These are phyloP conservation scores for Yarrowia alimentaria DNA, from an alignment of 805 yeast species.

Conservation along the genomic window DNA sequence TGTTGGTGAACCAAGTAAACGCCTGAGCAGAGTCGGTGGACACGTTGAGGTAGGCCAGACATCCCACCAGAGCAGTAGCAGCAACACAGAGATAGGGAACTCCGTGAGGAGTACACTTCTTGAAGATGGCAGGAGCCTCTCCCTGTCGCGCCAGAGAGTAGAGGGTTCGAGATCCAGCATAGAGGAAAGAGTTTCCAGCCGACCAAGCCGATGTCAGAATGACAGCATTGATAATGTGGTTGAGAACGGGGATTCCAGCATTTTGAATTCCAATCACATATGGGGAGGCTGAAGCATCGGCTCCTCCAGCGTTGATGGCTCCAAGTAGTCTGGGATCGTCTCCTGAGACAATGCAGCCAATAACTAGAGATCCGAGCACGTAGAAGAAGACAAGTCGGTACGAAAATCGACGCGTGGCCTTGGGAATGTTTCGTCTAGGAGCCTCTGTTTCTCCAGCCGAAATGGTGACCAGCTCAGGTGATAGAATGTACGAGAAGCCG, in stretches of 20 bases:
- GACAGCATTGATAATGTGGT: conserved; percentile 53
- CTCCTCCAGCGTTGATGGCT: conserved; percentile 48
- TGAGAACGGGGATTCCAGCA: conserved; percentile 53
- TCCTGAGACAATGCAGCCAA: conserved; percentile 69
- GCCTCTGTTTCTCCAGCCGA: conserved; percentile 85
- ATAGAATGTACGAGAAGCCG: conserved; percentile 75
- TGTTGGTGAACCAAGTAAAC: conserved; percentile 64
- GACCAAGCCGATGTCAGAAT: conserved; percentile 57
- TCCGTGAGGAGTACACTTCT: conserved; percentile 60
- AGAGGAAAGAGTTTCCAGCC: conserved; percentile 58
- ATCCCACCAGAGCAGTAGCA: conserved; percentile 59
- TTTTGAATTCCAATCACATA: conserved; percentile 57
- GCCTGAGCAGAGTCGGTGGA: conserved; percentile 54
- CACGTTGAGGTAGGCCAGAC: conserved; percentile 64
- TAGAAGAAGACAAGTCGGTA: conserved; percentile 69
- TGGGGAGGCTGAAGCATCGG: conserved; percentile 63
- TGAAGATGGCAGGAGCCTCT: conserved; percentile 64
- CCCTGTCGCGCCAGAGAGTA: conserved; percentile 56
- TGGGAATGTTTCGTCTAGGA: conserved; percentile 73
- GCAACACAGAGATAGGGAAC: conserved; percentile 73
- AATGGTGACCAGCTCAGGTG: conserved; percentile 76
- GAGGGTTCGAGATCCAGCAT: conserved; percentile 59
- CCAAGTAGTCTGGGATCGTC: conserved; percentile 55
- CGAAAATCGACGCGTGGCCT: conserved; percentile 71
- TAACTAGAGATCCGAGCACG: conserved; percentile 63